Conservation (phyloP, 176 grass and related monocot species). For the Phoenix dactylifera region DNA sequence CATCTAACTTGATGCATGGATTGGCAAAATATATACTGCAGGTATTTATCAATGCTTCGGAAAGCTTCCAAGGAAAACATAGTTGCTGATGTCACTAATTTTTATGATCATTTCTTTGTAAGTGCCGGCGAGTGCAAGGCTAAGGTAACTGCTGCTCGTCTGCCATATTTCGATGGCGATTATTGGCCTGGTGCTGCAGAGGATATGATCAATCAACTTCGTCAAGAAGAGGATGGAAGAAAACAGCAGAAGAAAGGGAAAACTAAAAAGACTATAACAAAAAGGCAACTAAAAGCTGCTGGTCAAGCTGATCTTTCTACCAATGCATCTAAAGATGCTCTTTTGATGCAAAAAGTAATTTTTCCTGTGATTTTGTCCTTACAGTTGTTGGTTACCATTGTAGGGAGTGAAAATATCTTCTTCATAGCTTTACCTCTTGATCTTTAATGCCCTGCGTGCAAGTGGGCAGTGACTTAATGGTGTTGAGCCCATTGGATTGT, state of each 20-base stretch:
- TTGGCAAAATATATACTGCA: too few species aligned
- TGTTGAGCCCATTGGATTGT: too few species aligned
- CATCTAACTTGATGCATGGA: too few species aligned
- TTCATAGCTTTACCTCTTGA: too few species aligned
- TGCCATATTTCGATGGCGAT: constrained; percentile 13
- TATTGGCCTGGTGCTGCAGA: constrained; percentile 12
- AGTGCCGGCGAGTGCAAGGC: constrained; percentile 2
- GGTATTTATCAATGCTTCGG: constrained; percentile 9
- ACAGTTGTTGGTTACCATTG: too few species aligned
- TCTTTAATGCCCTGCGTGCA: too few species aligned
- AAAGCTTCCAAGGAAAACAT: constrained; percentile 6
- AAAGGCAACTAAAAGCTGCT: constrained; percentile 10
- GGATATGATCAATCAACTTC: constrained; percentile 19
- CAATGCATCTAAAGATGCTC: constrained; percentile 9
- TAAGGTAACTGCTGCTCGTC: constrained; percentile 7
- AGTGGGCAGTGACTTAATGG: too few species aligned
- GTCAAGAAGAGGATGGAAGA: too few species aligned
- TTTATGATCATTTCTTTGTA: constrained; percentile 1
- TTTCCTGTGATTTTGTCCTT: neutral
- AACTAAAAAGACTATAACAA: constrained; percentile 5
- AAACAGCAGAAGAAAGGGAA: constrained; percentile 17
- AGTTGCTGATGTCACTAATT: constrained; percentile 14
- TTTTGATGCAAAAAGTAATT: constrained; percentile 9
- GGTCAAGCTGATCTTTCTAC: constrained; percentile 8
- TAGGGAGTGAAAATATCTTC: too few species aligned